A percentile compares a stretch with the other conserved stretches of the same genome.
phyloP scores from a whole-genome alignment of 2,329 filamentous ascomycete genomes.

The Neophaeococcomyces aloes region DNA sequence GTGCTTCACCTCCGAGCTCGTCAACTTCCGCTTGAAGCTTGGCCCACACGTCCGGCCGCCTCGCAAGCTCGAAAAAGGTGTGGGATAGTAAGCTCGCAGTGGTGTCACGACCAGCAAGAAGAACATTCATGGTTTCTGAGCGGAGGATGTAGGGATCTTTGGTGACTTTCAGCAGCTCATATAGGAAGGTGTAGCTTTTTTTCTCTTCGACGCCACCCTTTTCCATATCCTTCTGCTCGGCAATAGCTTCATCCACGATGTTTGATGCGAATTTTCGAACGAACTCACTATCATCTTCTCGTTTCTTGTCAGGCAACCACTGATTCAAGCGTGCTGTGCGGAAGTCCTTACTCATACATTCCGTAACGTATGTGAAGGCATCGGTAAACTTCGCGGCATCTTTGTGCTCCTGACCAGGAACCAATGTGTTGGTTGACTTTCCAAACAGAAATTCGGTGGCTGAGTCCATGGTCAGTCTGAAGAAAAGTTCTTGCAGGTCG shows the following conservation, averaged over 20 bases:
- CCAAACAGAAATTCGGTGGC: constrained; percentile 61
- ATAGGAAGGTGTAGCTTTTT: constrained; percentile 19
- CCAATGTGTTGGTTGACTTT: constrained; percentile 41
- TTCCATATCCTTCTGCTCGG: constrained; percentile 3
- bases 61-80: constrained; percentile 26
- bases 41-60: constrained; percentile 28
- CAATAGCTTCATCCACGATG: constrained; percentile 14
- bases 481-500: constrained; percentile 54
- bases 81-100: constrained; percentile 29
- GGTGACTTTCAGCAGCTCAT: constrained; percentile 18
- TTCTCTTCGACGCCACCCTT: constrained; percentile 2
- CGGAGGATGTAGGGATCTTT: constrained; percentile 16
- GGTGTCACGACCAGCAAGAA: constrained; percentile 30
- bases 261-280: constrained; percentile 18
- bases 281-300: constrained; percentile 16
- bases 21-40: constrained; percentile 33
- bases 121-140: constrained; percentile 27
- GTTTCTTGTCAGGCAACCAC: constrained; percentile 14
- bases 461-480: constrained; percentile 55
- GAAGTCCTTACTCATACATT: constrained; percentile 10
- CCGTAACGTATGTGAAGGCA: constrained; percentile 7
- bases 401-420: constrained; percentile 10
- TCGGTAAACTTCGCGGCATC: not conserved
- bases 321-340: constrained; percentile 13
- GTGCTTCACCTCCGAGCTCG: constrained; percentile 13